These are phyloP conservation scores for Lyophyllum atratum DNA, from an alignment of 768 basidiomycete genomes.

Conservation along the genomic window DNA sequence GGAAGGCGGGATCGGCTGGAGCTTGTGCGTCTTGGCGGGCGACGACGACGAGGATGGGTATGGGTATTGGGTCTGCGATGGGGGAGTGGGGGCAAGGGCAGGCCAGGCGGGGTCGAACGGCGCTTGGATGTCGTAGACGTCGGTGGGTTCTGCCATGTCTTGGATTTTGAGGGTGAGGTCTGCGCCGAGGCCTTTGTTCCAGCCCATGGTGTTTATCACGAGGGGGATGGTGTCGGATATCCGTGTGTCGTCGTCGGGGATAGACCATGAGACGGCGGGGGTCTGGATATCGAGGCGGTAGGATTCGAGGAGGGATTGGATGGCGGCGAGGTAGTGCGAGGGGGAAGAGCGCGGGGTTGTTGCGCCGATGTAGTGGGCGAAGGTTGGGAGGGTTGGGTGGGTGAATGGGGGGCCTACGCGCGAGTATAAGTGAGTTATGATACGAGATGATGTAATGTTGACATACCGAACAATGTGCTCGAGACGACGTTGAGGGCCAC, in stretches of 20 bases:
- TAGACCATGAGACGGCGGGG: conserved; percentile 28
- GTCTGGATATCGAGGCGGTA: conserved; percentile 73
- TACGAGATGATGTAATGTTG: neutral
- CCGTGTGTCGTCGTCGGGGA: conserved; percentile 30
- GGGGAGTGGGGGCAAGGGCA: neutral
- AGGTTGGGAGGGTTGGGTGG: conserved; percentile 69
- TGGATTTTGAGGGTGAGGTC: conserved; percentile 77
- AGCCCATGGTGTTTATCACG: conserved; percentile 95
- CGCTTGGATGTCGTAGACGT: conserved; percentile 54
- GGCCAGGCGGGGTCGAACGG: conserved; percentile 27
- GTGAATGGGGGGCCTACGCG: conserved; percentile 82
- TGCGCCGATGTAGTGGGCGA: conserved; percentile 82
- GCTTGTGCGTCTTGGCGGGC: conserved; percentile 36
- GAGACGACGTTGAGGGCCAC: conserved; percentile 79
- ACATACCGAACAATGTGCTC: conserved; percentile 66
- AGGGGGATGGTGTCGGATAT: conserved; percentile 71
- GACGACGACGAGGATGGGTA: neutral
- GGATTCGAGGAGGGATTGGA: conserved; percentile 64
- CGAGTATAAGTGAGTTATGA: neutral
- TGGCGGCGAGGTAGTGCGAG: conserved; percentile 68
- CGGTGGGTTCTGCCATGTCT: conserved; percentile 57
- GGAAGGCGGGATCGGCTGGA: conserved; percentile 48
- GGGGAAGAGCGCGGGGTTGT: conserved; percentile 79
- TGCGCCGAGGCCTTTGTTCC: conserved; percentile 91
- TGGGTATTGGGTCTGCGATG: neutral